Evolutionary conservation across 169 alveolate genomes (phyloP).

Genomic region (Perkinsus chesapeaki): DNA sequence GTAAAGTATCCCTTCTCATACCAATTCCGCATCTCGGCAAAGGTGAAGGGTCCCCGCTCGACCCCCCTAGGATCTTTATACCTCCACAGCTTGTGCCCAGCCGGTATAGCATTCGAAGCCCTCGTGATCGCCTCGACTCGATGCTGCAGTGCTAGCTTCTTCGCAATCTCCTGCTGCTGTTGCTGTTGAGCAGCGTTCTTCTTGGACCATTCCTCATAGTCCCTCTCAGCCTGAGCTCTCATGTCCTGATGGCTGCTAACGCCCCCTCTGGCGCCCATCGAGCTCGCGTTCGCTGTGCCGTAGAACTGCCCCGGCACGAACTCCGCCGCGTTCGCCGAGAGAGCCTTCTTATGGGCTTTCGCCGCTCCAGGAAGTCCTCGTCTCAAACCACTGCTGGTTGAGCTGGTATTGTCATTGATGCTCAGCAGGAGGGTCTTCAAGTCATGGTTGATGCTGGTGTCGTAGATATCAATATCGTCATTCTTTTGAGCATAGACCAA

Average conservation of each 20-base stretch:
- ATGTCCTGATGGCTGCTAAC: not conserved
- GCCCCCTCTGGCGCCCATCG: not conserved
- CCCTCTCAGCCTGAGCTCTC: not conserved
- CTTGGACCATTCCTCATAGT: not conserved
- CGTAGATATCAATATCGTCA: not conserved
- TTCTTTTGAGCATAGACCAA: not conserved
- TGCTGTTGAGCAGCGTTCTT: not conserved
- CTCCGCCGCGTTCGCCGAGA: not conserved
- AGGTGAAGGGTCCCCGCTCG: not conserved
- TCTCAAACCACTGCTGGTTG: not conserved
- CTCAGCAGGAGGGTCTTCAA: not conserved
- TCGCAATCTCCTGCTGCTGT: not conserved
- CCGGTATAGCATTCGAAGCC: not conserved
- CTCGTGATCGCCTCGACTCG: not conserved
- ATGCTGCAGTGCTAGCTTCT: not conserved
- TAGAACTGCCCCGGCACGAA: not conserved
- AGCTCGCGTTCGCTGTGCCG: not conserved
- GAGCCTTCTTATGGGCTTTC: not conserved
- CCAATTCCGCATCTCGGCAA: not conserved
- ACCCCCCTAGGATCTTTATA: not conserved
- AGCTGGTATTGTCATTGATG: not conserved
- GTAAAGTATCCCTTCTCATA: not conserved
- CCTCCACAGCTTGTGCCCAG: not conserved
- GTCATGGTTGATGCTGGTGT: not conserved
- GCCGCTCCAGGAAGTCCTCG: not conserved